Evolutionary conservation across 805 yeast genomes (phyloP).

Genomic region (Scheffersomyces lignosus): DNA sequence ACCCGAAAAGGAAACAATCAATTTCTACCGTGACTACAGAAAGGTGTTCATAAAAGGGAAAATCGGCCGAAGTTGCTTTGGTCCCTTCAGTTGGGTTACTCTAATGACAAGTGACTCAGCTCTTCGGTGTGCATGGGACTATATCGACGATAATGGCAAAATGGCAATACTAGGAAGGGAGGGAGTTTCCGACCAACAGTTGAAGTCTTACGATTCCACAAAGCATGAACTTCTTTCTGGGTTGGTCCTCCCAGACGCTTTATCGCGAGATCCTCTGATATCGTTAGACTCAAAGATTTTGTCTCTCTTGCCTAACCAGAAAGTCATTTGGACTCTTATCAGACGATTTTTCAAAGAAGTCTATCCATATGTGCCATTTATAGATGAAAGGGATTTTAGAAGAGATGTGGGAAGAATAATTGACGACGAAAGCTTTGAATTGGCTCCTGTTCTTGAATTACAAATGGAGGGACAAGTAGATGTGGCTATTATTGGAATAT

Average conservation of each 20-base stretch:
- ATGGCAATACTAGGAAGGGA: not conserved
- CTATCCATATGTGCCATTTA: slow-evolving; percentile 13
- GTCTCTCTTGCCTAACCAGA: slow-evolving; percentile 6
- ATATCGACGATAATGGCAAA: not conserved
- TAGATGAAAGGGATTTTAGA: slow-evolving; percentile 7
- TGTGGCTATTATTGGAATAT: slow-evolving; percentile 10
- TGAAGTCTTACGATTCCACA: not conserved
- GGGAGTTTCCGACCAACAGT: not conserved
- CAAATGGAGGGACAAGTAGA: slow-evolving; percentile 8
- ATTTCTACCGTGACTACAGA: not conserved
- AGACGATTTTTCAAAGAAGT: slow-evolving; percentile 10
- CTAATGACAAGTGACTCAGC: not conserved
- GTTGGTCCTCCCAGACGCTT: not conserved
- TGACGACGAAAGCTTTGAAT: slow-evolving; percentile 12
- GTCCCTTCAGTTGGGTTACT: not conserved
- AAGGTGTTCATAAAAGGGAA: not conserved
- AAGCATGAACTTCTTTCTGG: not conserved
- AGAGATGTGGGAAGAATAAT: not conserved
- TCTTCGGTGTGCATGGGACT: not conserved
- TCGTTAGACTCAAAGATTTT: slow-evolving; percentile 3
- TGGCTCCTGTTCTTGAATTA: not conserved
- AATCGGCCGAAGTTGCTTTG: not conserved
- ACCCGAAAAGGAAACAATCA: not conserved
- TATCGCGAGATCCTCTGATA: not conserved
- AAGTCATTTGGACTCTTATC: slow-evolving; percentile 7